Evolutionary conservation across 2,329 filamentous ascomycete species (phyloP).

Genomic region (Neospermospora avenae): DNA sequence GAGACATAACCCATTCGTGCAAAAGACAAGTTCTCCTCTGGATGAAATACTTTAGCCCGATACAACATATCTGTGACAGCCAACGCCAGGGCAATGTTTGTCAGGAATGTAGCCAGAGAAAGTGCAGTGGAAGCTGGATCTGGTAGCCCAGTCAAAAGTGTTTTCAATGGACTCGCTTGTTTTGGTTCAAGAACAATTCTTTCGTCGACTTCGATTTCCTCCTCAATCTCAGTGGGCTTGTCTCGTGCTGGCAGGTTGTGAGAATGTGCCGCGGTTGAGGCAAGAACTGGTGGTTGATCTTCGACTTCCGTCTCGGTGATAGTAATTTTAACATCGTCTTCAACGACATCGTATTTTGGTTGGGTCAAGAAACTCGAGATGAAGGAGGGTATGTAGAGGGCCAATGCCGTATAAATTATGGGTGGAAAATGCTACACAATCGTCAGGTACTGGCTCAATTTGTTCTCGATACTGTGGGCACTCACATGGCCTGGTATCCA

Average conservation of each 20-base stretch:
- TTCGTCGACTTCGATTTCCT: constrained; percentile 61
- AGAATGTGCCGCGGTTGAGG: constrained; percentile 30
- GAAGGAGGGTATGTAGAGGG: constrained; percentile 64
- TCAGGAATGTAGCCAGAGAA: constrained; percentile 64
- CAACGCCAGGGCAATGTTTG: constrained; percentile 68
- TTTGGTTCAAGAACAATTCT: constrained; percentile 57
- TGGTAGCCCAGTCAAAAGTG: constrained; percentile 73
- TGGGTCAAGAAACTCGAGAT: constrained; percentile 55
- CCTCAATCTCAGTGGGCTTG: constrained; percentile 39
- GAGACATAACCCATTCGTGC: constrained; percentile 86
- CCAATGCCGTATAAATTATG: constrained; percentile 58
- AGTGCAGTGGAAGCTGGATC: constrained; percentile 64
- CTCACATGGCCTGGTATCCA: constrained; percentile 44
- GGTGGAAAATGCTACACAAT: constrained; percentile 36
- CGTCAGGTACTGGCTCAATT: constrained; percentile 9
- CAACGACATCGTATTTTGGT: constrained; percentile 54
- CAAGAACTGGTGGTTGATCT: constrained; percentile 32
- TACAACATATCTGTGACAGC: constrained; percentile 77
- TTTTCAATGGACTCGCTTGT: constrained; percentile 54
- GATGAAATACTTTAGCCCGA: constrained; percentile 66
- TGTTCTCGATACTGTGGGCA: constrained; percentile 5
- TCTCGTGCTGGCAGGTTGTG: constrained; percentile 25
- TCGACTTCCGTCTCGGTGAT: constrained; percentile 46
- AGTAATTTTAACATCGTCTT: constrained; percentile 55
- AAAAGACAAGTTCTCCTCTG: constrained; percentile 75